A percentile compares a stretch with the other conserved stretches of the same genome.
Conservation (phyloP, 305 asterid genomes). For the Ilex paraguariensis region DNA sequence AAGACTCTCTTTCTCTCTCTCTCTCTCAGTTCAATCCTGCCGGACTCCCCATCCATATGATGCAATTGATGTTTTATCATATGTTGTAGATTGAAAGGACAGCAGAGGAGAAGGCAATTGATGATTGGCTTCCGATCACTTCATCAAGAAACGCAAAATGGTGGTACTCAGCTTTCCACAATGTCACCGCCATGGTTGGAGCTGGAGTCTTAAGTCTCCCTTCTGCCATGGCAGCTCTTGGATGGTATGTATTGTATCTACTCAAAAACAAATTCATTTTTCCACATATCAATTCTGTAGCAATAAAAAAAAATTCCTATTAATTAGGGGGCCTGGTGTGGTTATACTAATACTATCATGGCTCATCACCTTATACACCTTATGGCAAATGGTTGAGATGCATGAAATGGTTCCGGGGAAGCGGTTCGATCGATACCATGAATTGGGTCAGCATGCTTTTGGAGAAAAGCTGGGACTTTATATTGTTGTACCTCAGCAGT, state of each 20-base stretch:
- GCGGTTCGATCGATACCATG: slow-evolving; percentile 50
- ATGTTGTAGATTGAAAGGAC: not conserved
- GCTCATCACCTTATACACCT: slow-evolving; percentile 39
- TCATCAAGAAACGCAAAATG: slow-evolving; percentile 36
- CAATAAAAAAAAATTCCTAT: not conserved
- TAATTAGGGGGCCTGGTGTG: slow-evolving; percentile 47
- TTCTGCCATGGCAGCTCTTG: slow-evolving; percentile 33
- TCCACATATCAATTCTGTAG: no score
- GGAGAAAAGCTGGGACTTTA: slow-evolving; percentile 45
- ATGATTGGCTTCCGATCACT: slow-evolving; percentile 39
- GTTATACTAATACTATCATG: slow-evolving; percentile 31
- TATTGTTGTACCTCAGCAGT: slow-evolving; percentile 49
- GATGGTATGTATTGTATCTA: slow-evolving; percentile 20
- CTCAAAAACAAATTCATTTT: not conserved
- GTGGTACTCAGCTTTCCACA: slow-evolving; percentile 41
- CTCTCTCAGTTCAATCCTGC: no score
- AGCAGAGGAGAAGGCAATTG: slow-evolving; percentile 31
- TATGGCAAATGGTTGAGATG: slow-evolving; percentile 65
- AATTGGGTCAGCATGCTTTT: slow-evolving; percentile 46
- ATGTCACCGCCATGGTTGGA: slow-evolving; percentile 37
- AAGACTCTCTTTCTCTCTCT: no score
- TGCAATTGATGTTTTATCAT: no score
- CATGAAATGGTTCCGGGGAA: slow-evolving; percentile 53
- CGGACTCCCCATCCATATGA: no score
- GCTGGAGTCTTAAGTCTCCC: slow-evolving; percentile 40